These are phyloP conservation scores for Orbilia quercus DNA, from an alignment of 2,329 filamentous ascomycete genomes.

Conservation along the genomic window DNA sequence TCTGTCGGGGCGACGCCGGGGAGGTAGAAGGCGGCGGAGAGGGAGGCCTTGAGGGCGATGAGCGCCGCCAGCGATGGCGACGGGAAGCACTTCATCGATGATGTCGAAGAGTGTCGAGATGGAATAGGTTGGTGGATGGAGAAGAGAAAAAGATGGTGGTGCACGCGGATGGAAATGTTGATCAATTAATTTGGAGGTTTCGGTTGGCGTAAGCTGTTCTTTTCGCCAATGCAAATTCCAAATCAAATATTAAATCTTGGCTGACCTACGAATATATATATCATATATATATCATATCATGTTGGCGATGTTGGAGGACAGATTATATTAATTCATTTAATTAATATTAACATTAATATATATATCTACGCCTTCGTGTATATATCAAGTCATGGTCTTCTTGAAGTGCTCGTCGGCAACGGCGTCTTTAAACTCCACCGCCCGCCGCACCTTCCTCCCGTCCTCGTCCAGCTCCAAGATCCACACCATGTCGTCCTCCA, in stretches of 20 bases:
- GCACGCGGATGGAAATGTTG: constrained; percentile 23
- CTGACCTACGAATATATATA: too few species aligned
- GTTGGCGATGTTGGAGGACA: too few species aligned
- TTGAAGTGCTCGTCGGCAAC: constrained; percentile 1
- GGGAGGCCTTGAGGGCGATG: constrained; percentile 39
- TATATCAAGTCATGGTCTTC: constrained; percentile 4
- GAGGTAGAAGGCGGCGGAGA: constrained; percentile 82
- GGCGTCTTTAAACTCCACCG: constrained; percentile 8
- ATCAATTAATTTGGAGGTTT: not conserved
- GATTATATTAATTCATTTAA: not conserved
- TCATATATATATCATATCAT: too few species aligned
- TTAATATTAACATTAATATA: not conserved
- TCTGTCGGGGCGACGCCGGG: constrained; percentile 94
- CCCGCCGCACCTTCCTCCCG: constrained; percentile 4
- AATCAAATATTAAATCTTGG: too few species aligned
- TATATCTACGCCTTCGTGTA: not conserved
- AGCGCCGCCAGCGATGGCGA: constrained; percentile 52
- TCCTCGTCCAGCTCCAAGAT: constrained; percentile 18
- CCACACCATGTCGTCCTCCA: constrained; percentile 19
- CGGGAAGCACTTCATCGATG: constrained; percentile 48
- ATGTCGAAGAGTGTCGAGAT: too few species aligned
- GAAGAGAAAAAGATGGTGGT: too few species aligned
- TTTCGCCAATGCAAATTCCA: too few species aligned
- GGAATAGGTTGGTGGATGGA: too few species aligned
- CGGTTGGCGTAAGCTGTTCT: constrained; percentile 50